Base-by-base conservation (phyloP, 169 alveolate genomes). In the Plasmodium berghei region DNA sequence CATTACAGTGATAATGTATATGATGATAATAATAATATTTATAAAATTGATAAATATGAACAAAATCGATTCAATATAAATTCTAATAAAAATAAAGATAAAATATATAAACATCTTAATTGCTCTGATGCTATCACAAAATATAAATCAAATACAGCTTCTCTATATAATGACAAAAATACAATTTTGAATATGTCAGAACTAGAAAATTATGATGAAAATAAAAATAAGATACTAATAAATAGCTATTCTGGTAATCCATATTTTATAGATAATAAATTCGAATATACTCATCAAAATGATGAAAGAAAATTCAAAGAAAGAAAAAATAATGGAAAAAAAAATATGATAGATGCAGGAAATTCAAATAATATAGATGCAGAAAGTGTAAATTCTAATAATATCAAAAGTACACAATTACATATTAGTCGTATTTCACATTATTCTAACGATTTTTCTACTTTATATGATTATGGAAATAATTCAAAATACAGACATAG, bases 401-500 rank as follows among this genome's bases (percentile, higher is more conserved):
- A 63, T 63, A 26, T 75, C 14, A 75, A 75, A 63, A 75, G 73
- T 22, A 63, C 75, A n/a, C 89, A 75, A 5, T 54, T 75, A 48
- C 70, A 49, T 75, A 45, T 4, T 24, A 75, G 77, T 28, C 16
- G 75, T n/a, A 18, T 24, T 3, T 75, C 89, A 42, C 67, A 75
- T 61, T 70, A 24, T 1, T 62, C 89, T 14, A 75, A 75, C 45
- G 89, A 75, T 46, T 55, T 45, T 42, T 75, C 89, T 20, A 75
- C 77, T 20, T 48, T 75, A 49, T 75, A 63, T 63, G 75, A 75
- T 63, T 75, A 75, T 48, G 69, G 18, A 20, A 75, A 63, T 49
- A 26, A 48, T 42, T 16, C 89, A 34, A 75, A 75, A 40, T n/a
- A 14, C 12, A 34, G 42, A 34, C 42, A 34, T 8, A 34, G 42